Evolutionary conservation across 2,329 filamentous ascomycete species (phyloP), one percentile per base, ranked within the genome.

Genomic region (Xylaria polymorpha): DNA sequence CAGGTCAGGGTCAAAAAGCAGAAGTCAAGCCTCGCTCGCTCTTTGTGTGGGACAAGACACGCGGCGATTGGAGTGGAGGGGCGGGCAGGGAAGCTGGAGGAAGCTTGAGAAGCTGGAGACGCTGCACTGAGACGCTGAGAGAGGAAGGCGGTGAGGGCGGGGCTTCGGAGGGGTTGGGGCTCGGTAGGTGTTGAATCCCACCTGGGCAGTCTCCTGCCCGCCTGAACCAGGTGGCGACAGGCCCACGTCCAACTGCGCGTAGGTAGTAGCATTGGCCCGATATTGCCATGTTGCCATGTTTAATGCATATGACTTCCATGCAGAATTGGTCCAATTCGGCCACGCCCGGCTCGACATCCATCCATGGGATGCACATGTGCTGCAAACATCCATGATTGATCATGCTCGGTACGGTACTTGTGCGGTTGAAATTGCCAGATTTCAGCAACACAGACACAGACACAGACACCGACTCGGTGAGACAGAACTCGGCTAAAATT

Each of bases 101-200:
- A 32, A 1, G 48, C 48, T 15, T 5, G 22, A 50, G 48, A 9
- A 18, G 46, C 46, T 29, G 22, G 20, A 25, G 46, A 50, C 8
- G 25, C 48, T 29, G 41, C 8, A 25, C 14, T 35, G 39, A 32
- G 41, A 20, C 48, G 14, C 48, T 39, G 35, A 18, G 60, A 62
- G 20, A 32, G 66, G 67, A 65, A 69, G 64, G 68, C 64, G 68
- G 68, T 70, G 60, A 67, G 41, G 12, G 68, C 32, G 64, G 68
- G 64, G 60, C 35, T 57, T 7, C 25, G 25, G 25, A 51, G 48
- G 22, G 48, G 48, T 46, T 46, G 44, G 44, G 44, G 44, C 44
- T 12, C 25, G n/a, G n/a, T n/a, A n/a, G n/a, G n/a, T n/a, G n/a
- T n/a, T n/a, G n/a, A n/a, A n/a, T n/a, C n/a, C n/a, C n/a, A n/a